Conservation (phyloP, 306 rosid genomes). For the Quercus ilex region DNA sequence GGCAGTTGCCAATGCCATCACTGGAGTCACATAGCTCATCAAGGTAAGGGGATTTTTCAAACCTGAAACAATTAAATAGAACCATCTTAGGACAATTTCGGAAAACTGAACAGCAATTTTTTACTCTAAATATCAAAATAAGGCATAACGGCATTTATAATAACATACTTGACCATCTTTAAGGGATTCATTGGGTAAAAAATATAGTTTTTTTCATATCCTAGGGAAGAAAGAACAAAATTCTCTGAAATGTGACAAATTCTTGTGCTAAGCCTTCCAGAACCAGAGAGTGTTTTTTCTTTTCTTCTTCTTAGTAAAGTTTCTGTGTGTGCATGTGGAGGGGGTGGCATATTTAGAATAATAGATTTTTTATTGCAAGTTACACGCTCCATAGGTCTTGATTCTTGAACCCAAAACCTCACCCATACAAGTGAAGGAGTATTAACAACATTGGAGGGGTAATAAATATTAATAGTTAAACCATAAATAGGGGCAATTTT, state of each 20-base stretch:
- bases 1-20: constrained; percentile 78
- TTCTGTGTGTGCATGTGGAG: no score
- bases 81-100: constrained; percentile 2
- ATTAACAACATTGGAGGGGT: no score
- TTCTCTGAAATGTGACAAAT: background rate
- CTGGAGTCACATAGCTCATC: constrained; percentile 95
- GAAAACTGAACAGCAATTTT: constrained; percentile 5
- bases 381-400: no score
- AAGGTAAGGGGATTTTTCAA: constrained; percentile 85
- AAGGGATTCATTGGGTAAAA: background rate
- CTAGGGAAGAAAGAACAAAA: background rate
- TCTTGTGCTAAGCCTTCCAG: background rate
- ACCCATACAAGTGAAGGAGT: no score
- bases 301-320: background rate
- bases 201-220: background rate
- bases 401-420: no score
- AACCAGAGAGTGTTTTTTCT: background rate
- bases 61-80: constrained; percentile 51
- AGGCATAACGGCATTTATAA: background rate
- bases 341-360: background rate
- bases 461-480: no score
- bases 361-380: no score
- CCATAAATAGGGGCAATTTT: no score
- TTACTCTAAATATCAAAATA: constrained; percentile 2
- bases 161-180: background rate